Base-by-base conservation (phyloP, 2,329 filamentous ascomycete genomes). In the Tympanopsis confertula region DNA sequence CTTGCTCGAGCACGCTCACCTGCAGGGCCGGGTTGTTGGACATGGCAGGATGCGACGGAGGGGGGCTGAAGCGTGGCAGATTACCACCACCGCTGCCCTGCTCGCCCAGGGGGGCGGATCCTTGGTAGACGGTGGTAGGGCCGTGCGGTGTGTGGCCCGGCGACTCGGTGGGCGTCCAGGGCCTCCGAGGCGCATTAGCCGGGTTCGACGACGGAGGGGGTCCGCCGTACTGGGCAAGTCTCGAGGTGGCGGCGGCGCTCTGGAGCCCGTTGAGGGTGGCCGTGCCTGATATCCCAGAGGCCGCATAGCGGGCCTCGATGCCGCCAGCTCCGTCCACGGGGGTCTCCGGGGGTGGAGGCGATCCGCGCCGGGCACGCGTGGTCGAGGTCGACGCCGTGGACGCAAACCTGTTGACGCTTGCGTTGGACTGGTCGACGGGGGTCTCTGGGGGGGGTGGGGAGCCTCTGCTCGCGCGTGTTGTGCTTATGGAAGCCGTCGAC, bases 321-420 rank as follows among this genome's bases (percentile, higher is more conserved):
- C 85, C 86, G 14, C 75, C 78, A 1, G 83, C 83, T 30, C 82
- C 83, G 20, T 82, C 72, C 43, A 89, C 71, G 20, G 91, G 86
- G 0, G 91, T 96, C 56, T 96, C 89, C 5, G 91, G 91, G 1
- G 91, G 91, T 4, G 91, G 89, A 4, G 91, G 91, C 19, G 89
- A 96, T 32, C 91, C 91, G 48, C 91, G 75, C 52, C 84, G 88
- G 15, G 91, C 91, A 45, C 85, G 78, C 2, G 89, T 95, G 1
- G 91, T 98, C 2, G 88, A 94, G 12, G 80, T 94, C 0, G 91
- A 96, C 13, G 89, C 87, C 5, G 86, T 94, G 2, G 89, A 95
- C 10, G 71, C 68, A 46, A 78, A 77, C 33, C 77, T 68, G 50
- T 74, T 78, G 44, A 81, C 69, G 20, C 64, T 63, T 37, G 50